Evolutionary conservation across 352 stramenopile species (phyloP), one percentile per base, ranked within the genome.

Genomic region (Globisporangium radiosum): DNA sequence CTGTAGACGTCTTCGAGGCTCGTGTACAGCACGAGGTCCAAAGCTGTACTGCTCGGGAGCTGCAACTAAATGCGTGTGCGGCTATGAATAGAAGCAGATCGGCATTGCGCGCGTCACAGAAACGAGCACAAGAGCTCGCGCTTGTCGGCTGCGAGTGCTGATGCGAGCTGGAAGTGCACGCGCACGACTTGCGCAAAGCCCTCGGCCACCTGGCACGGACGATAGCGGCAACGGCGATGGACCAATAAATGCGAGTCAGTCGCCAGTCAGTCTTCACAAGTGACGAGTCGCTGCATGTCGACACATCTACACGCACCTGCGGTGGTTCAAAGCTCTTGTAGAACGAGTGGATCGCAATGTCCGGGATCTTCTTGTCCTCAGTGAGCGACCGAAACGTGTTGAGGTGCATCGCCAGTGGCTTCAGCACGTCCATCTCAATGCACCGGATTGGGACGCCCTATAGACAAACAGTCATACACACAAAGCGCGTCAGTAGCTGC

Each of bases 301-400:
- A 33, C 25, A 33, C 25, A 33, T 3, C 0, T 33, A 7, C 39
- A 65, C 65, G 47, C 47, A 81, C 73, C 40, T 73, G 64, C 0
- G 85, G 85, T 3, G 59, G 17, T 19, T 85, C 69, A 43, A 86
- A 63, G 60, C 86, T 93, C 62, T 93, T 94, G 68, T 85, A 96
- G 66, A 92, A 96, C 33, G 78, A 78, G 54, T 96, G 86, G 68
- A 96, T 95, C 14, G 87, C 85, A 48, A 96, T 81, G 40, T 88
- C 81, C 0, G 87, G 87, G 42, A 96, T 84, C 60, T 86, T 88
- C 49, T 89, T 87, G 53, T 74, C 60, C 44, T 77, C 71, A 25
- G 70, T 90, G 37, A 95, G 67, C 53, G 75, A 88, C 14, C 87
- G 78, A 52, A 90, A 96, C 3, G 73, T 80, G 63, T 96, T 96